phyloP scores from a whole-genome alignment of 768 basidiomycete genomes.

The Mycena leptocephala region DNA sequence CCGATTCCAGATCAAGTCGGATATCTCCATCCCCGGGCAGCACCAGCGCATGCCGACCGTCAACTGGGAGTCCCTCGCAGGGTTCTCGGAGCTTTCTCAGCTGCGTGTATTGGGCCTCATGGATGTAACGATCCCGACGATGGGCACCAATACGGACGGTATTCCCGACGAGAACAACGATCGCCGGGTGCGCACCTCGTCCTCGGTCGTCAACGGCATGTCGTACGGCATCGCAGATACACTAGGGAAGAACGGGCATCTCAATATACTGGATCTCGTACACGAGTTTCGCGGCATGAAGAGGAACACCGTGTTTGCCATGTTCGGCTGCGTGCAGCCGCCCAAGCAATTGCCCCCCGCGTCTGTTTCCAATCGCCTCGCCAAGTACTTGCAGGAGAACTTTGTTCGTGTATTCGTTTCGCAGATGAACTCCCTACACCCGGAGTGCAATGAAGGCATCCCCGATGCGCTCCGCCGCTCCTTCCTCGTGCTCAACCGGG shows the following conservation, averaged over 20 bases:
- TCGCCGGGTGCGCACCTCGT: constrained; percentile 92
- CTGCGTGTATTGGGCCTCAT: constrained; percentile 96
- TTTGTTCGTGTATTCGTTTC: constrained; percentile 76
- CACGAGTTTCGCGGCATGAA: constrained; percentile 85
- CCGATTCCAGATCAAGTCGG: constrained; percentile 94
- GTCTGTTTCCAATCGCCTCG: constrained; percentile 76
- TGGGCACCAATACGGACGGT: constrained; percentile 65
- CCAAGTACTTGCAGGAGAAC: constrained; percentile 89
- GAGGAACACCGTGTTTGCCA: constrained; percentile 93
- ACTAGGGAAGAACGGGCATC: constrained; percentile 82
- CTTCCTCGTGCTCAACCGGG: constrained; percentile 90
- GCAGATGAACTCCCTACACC: constrained; percentile 69
- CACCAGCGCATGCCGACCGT: constrained; percentile 45
- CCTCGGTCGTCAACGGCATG: constrained; percentile 92
- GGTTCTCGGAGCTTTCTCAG: constrained; percentile 88
- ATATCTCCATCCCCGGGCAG: constrained; percentile 56
- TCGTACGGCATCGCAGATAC: constrained; percentile 96
- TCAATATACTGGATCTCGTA: constrained; percentile 95
- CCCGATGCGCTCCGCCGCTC: constrained; percentile 88
- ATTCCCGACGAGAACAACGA: constrained; percentile 91
- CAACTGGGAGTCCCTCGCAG: constrained; percentile 70
- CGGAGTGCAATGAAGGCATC: constrained; percentile 68
- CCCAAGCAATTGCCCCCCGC: constrained; percentile 58
- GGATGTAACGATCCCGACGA: constrained; percentile 91
- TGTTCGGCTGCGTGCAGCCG: constrained; percentile 88